Evolutionary conservation across 768 basidiomycete species (phyloP).

Genomic region (Tylopilus sp.): DNA sequence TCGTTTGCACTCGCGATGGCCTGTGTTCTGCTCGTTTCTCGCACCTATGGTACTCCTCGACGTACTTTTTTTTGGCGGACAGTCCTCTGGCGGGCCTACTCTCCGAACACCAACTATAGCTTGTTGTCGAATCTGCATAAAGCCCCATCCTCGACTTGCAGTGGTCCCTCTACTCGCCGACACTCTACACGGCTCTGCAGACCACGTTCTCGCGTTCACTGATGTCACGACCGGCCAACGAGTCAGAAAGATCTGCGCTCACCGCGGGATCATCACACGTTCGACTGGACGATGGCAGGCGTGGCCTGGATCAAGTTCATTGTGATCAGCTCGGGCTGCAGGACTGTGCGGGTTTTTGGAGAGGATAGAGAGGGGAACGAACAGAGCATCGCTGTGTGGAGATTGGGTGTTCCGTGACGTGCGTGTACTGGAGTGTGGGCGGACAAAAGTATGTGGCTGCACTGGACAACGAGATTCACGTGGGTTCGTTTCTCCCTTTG

Average conservation of each 20-base stretch:
- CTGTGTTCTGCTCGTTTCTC: background rate
- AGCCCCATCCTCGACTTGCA: slow-evolving; percentile 89
- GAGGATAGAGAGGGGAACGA: slow-evolving; percentile 83
- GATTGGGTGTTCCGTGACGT: slow-evolving; percentile 85
- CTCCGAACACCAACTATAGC: slow-evolving; percentile 92
- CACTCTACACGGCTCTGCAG: slow-evolving; percentile 83
- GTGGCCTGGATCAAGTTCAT: slow-evolving; percentile 84
- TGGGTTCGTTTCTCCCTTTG: slow-evolving; percentile 42
- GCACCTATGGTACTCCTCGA: too few species aligned
- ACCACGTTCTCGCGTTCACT: slow-evolving; percentile 73
- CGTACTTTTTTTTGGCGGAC: background rate
- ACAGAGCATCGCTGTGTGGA: slow-evolving; percentile 72
- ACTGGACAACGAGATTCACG: slow-evolving; percentile 95
- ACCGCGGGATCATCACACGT: slow-evolving; percentile 82
- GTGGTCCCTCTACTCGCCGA: slow-evolving; percentile 74
- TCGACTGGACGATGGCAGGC: slow-evolving; percentile 83
- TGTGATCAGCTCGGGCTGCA: slow-evolving; percentile 88
- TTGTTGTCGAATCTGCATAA: slow-evolving; percentile 81
- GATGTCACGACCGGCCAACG: slow-evolving; percentile 85
- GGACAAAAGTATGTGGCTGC: slow-evolving; percentile 89
- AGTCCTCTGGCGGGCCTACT: slow-evolving; percentile 90
- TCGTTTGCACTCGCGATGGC: background rate
- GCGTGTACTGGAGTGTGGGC: slow-evolving; percentile 90
- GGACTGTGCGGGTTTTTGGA: slow-evolving; percentile 89
- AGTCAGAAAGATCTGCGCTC: slow-evolving; percentile 77